Evolutionary conservation across 2,329 filamentous ascomycete genomes (phyloP).

Genomic region (Kalmusia sp.): DNA sequence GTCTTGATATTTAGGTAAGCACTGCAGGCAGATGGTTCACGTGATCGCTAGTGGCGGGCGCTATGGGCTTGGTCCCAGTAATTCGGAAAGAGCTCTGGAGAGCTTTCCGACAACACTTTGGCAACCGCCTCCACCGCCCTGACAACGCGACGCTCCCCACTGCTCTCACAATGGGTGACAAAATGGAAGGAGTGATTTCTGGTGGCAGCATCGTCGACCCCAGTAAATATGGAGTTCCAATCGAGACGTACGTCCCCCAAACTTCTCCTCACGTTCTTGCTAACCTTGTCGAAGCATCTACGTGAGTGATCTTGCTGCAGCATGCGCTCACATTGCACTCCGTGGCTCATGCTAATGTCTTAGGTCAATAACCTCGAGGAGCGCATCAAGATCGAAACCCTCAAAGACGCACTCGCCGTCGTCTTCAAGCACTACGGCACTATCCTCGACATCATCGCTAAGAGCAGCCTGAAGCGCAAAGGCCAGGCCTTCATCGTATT

Average conservation of each 20-base stretch:
- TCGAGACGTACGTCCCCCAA: slow-evolving; percentile 41
- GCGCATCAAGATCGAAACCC: slow-evolving; percentile 79
- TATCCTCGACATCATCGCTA: slow-evolving; percentile 84
- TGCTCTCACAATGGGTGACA: slow-evolving; percentile 38
- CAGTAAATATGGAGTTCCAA: slow-evolving; percentile 42
- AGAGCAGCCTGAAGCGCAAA: slow-evolving; percentile 89
- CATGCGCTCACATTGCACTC: slow-evolving; percentile 29
- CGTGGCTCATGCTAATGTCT: slow-evolving; percentile 27
- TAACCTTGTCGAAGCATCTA: slow-evolving; percentile 43
- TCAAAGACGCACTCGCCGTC: slow-evolving; percentile 75
- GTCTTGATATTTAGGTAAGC: no score
- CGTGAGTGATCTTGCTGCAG: slow-evolving; percentile 32
- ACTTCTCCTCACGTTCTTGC: slow-evolving; percentile 18
- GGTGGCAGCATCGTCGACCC: slow-evolving; percentile 30
- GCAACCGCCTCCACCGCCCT: slow-evolving; percentile 3
- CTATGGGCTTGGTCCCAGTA: background rate
- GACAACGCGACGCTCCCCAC: background rate
- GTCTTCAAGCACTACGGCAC: slow-evolving; percentile 90
- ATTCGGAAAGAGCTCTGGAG: slow-evolving; percentile 6
- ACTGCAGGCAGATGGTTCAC: no score
- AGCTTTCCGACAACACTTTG: slow-evolving; percentile 8
- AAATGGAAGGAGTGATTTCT: slow-evolving; percentile 44
- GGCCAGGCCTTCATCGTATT: slow-evolving; percentile 97
- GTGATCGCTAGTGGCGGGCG: background rate
- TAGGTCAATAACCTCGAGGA: slow-evolving; percentile 86